Evolutionary conservation across 2,329 filamentous ascomycete species (phyloP).

Genomic region (Talaromyces albobiverticillius): DNA sequence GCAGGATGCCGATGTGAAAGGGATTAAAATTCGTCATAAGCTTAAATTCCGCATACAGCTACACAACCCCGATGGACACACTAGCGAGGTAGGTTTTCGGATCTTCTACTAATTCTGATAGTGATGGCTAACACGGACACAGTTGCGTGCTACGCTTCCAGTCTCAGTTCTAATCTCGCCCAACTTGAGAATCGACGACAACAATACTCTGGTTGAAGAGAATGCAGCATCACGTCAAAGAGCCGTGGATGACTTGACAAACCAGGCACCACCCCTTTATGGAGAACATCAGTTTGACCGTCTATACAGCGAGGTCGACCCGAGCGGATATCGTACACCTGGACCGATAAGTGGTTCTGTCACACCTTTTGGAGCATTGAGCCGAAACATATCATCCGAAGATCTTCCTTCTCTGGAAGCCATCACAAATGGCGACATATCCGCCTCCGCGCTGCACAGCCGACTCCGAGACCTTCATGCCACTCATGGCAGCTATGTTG

Average conservation of each 20-base stretch:
- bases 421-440: slow-evolving; percentile 52
- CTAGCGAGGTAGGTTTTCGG: slow-evolving; percentile 68
- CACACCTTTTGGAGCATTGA: slow-evolving; percentile 71
- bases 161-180: slow-evolving; percentile 95
- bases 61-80: slow-evolving; percentile 90
- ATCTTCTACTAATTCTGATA: slow-evolving; percentile 3
- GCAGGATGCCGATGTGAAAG: slow-evolving; percentile 83
- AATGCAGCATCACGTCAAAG: slow-evolving; percentile 50
- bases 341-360: slow-evolving; percentile 64
- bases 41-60: slow-evolving; percentile 87
- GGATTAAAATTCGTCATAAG: slow-evolving; percentile 91
- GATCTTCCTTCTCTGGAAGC: slow-evolving; percentile 65
- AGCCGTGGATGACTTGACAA: slow-evolving; percentile 54
- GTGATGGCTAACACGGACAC: neutral
- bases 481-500: slow-evolving; percentile 20
- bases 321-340: slow-evolving; percentile 76
- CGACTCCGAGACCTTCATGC: slow-evolving; percentile 58
- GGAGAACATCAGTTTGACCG: slow-evolving; percentile 86
- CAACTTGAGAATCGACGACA: slow-evolving; percentile 81
- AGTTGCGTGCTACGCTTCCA: slow-evolving; percentile 85
- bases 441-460: slow-evolving; percentile 66
- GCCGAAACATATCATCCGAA: slow-evolving; percentile 73
- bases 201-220: slow-evolving; percentile 72
- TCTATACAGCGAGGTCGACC: slow-evolving; percentile 83
- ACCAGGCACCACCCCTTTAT: slow-evolving; percentile 85